phyloP scores from a whole-genome alignment of 2,329 filamentous ascomycete species.

The Cordyceps sp. region DNA sequence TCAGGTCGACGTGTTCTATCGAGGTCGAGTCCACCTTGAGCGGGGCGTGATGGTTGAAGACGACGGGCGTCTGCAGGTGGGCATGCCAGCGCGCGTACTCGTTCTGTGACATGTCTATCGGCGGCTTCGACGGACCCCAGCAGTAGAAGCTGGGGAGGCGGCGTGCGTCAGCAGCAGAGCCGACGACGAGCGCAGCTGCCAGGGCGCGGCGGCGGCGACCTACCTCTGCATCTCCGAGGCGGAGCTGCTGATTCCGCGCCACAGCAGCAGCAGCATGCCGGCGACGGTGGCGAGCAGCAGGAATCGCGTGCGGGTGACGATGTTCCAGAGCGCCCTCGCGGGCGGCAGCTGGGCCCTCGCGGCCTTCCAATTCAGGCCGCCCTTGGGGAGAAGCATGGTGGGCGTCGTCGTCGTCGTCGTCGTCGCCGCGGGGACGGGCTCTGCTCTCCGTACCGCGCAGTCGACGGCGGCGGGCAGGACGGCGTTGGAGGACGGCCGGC shows the following conservation, averaged over 20 bases:
- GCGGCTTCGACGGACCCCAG: conserved; percentile 88
- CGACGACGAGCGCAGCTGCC: no score
- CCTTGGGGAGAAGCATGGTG: conserved; percentile 82
- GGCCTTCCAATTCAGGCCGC: conserved; percentile 83
- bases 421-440: no score
- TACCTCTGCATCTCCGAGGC: conserved; percentile 87
- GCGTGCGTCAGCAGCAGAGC: background rate
- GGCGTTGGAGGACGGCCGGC: no score
- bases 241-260: conserved; percentile 67
- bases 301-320: conserved; percentile 63
- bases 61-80: conserved; percentile 79
- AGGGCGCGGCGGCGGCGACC: conserved; percentile 8
- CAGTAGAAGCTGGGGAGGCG: conserved; percentile 65
- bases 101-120: conserved; percentile 86
- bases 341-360: conserved; percentile 66
- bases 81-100: conserved; percentile 81
- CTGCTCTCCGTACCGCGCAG: no score
- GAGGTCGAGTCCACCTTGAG: conserved; percentile 67
- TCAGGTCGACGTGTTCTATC: conserved; percentile 71
- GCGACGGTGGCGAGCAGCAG: conserved; percentile 56
- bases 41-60: conserved; percentile 90
- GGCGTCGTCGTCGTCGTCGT: no score
- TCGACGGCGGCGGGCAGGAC: no score
- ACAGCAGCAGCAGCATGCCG: conserved; percentile 64
- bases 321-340: conserved; percentile 51